Conservation (phyloP, 441 rosid species). For the Eutrema salsugineum region DNA sequence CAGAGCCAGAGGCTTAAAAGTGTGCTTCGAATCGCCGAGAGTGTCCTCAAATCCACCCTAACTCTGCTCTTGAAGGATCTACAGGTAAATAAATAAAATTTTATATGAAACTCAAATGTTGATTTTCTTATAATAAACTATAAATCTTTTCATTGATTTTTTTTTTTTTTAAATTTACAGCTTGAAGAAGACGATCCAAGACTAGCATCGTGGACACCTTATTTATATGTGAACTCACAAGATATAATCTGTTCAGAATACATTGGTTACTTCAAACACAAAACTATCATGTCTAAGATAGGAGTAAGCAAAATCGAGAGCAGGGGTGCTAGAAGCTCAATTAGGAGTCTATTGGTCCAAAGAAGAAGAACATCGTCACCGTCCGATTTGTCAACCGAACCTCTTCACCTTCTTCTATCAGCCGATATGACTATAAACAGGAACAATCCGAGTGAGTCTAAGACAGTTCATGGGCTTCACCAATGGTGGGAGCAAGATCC, state of each 20-base stretch:
- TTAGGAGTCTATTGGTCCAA: constrained; percentile 18
- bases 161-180: not conserved
- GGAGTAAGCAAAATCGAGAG: constrained; percentile 27
- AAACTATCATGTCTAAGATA: constrained; percentile 26
- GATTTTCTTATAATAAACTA: not conserved
- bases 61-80: constrained; percentile 20
- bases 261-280: constrained; percentile 32
- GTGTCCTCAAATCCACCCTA: constrained; percentile 32
- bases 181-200: not conserved
- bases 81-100: not conserved
- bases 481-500: constrained; percentile 36
- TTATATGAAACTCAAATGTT: not conserved
- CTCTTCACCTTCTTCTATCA: constrained; percentile 33
- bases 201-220: constrained; percentile 31
- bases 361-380: not conserved
- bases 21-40: constrained; percentile 6
- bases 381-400: constrained; percentile 2
- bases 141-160: not conserved
- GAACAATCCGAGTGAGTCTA: not conserved
- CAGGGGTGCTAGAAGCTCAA: constrained; percentile 6
- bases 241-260: constrained; percentile 40
- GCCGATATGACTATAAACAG: constrained; percentile 27
- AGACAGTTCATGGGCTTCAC: constrained; percentile 36
- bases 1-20: constrained; percentile 7
- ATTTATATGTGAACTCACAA: constrained; percentile 34